A percentile compares a stretch with the other conserved stretches of the same genome.
Evolutionary conservation across 2,329 filamentous ascomycete genomes (phyloP).

Genomic region (Ophiostoma tasmaniense): DNA sequence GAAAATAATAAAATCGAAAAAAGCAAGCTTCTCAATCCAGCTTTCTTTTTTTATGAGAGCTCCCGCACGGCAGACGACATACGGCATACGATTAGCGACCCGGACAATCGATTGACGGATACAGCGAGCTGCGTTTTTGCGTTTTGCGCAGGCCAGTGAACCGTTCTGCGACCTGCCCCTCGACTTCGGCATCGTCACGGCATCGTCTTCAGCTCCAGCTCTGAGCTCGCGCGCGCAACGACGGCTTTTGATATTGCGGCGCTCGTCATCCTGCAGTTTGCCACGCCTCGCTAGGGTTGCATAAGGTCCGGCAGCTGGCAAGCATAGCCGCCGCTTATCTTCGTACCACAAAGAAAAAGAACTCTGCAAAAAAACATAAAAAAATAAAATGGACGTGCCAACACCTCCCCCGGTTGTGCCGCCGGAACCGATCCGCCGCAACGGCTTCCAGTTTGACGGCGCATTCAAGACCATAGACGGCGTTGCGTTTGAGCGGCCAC

Average conservation of each 20-base stretch:
- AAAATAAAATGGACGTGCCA: constrained; percentile 7
- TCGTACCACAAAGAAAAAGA: not conserved
- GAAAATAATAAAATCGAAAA: constrained; percentile 18
- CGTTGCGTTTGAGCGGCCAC: constrained; percentile 22
- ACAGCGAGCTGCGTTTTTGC: not conserved
- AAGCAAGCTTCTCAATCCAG: constrained; percentile 7
- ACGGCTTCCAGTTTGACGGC: constrained; percentile 29
- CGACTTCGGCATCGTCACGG: not conserved
- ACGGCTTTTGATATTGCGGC: too few relatives aligned
- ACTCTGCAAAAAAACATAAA: too few relatives aligned
- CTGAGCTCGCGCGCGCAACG: not conserved
- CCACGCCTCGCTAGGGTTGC: not conserved
- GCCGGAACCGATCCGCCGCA: constrained; percentile 23
- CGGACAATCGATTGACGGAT: not conserved
- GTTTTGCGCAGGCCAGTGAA: not conserved
- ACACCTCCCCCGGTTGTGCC: constrained; percentile 7
- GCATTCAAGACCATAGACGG: constrained; percentile 21
- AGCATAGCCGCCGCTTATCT: not conserved
- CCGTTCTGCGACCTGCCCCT: not conserved
- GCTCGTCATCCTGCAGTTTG: not conserved
- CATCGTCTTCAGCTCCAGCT: not conserved
- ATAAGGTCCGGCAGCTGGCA: not conserved
- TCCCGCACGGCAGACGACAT: not conserved
- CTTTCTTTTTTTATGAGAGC: not conserved
- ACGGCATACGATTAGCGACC: not conserved